Evolutionary conservation across 768 basidiomycete genomes (phyloP).

Genomic region (Pulveroboletus ravenelii): DNA sequence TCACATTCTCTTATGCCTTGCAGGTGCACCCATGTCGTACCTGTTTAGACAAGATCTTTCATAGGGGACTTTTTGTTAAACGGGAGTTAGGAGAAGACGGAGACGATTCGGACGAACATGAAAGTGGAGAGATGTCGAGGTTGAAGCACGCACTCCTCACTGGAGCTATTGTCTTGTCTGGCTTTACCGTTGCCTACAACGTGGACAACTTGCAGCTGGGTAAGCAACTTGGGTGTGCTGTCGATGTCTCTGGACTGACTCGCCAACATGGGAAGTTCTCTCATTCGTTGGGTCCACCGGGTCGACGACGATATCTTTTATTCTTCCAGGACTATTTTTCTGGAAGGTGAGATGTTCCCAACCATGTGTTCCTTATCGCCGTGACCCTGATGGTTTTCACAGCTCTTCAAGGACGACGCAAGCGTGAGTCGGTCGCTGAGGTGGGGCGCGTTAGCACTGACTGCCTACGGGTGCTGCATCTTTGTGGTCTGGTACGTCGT

Average conservation of each 20-base stretch:
- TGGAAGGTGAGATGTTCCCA: slow-evolving; percentile 63
- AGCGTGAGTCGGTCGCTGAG: slow-evolving; percentile 49
- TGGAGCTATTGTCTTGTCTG: slow-evolving; percentile 52
- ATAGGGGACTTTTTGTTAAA: slow-evolving; percentile 36
- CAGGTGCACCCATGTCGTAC: slow-evolving; percentile 93
- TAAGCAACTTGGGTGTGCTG: slow-evolving; percentile 31
- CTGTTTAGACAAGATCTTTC: slow-evolving; percentile 88
- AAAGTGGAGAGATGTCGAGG: slow-evolving; percentile 54
- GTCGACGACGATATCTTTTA: slow-evolving; percentile 95
- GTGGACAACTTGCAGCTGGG: slow-evolving; percentile 76
- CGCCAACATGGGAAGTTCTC: slow-evolving; percentile 52
- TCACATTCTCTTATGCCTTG: slow-evolving; percentile 89
- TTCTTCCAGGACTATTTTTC: slow-evolving; percentile 88
- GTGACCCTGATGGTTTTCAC: slow-evolving; percentile 9
- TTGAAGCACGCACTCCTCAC: slow-evolving; percentile 71
- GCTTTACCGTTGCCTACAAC: slow-evolving; percentile 73
- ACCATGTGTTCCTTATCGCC: slow-evolving; percentile 1
- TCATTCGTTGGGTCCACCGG: slow-evolving; percentile 97
- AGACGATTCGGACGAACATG: slow-evolving; percentile 53
- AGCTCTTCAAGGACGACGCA: slow-evolving; percentile 69
- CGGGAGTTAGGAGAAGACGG: slow-evolving; percentile 41
- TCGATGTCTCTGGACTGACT: slow-evolving; percentile 9
- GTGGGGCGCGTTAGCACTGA: slow-evolving; percentile 59
- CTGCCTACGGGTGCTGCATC: slow-evolving; percentile 70
- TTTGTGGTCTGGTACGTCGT: slow-evolving; percentile 84